Evolutionary conservation across 495 filamentous ascomycete species (phyloP).

Genomic region (Talaromyces ruber): DNA sequence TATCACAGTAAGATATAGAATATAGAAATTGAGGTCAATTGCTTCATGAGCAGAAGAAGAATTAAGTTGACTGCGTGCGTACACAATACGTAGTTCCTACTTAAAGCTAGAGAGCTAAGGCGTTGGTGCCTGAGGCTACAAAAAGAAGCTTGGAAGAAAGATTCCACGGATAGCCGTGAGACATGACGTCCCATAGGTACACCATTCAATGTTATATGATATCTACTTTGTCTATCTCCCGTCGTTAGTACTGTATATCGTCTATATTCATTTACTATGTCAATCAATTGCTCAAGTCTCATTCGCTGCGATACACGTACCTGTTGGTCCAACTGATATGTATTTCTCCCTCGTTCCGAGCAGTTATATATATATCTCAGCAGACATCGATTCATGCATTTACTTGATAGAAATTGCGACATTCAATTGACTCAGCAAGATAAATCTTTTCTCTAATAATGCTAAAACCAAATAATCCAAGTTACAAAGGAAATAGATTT

Average conservation of each 20-base stretch:
- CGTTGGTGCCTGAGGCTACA: background rate
- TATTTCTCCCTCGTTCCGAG: background rate
- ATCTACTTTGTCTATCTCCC: too few species aligned
- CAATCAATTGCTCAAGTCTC: too few species aligned
- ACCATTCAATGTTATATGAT: too few species aligned
- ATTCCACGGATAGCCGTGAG: background rate
- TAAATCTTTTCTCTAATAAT: background rate
- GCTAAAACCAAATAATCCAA: constrained; percentile 5
- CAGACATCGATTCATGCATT: too few species aligned
- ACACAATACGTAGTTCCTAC: background rate
- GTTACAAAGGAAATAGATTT: constrained; percentile 43
- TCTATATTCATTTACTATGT: too few species aligned
- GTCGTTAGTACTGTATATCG: too few species aligned
- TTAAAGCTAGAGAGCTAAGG: background rate
- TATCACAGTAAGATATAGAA: background rate
- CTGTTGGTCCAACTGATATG: background rate
- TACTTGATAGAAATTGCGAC: background rate
- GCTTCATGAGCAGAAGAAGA: background rate
- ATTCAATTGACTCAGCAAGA: background rate
- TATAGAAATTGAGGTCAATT: background rate
- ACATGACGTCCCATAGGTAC: background rate
- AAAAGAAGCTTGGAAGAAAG: background rate
- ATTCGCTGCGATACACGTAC: too few species aligned
- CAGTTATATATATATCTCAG: background rate
- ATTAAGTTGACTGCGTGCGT: background rate